Conservation (phyloP, 495 filamentous ascomycete species). For the Podospora anserina region DNA sequence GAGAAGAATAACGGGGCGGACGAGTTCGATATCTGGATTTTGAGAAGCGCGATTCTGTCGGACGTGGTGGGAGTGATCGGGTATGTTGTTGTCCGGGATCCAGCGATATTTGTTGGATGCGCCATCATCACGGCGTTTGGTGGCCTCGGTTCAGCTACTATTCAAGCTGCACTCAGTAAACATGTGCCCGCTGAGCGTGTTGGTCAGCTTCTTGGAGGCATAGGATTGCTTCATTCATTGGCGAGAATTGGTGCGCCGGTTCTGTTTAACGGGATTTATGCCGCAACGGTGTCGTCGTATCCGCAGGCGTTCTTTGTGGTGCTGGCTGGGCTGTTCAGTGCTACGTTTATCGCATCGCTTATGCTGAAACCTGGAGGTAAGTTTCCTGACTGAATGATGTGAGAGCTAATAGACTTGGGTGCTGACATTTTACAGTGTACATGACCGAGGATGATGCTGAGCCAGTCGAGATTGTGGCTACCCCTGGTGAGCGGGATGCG, state of each 20-base stretch:
- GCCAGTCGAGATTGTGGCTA: background rate
- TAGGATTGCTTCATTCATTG: conserved; percentile 78
- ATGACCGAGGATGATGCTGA: conserved; percentile 23
- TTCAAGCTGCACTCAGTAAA: conserved; percentile 82
- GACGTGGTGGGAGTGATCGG: conserved; percentile 75
- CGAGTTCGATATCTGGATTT: conserved; percentile 68
- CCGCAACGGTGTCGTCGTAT: conserved; percentile 69
- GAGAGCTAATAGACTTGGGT: background rate
- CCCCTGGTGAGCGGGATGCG: conserved; percentile 15
- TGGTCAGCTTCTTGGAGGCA: conserved; percentile 82
- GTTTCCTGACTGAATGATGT: conserved; percentile 26
- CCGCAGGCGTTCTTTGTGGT: conserved; percentile 81
- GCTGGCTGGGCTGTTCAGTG: conserved; percentile 61
- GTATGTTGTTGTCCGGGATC: conserved; percentile 60
- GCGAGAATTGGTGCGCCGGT: conserved; percentile 74
- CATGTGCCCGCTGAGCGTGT: conserved; percentile 79
- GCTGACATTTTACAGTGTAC: conserved; percentile 26
- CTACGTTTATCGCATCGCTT: conserved; percentile 62
- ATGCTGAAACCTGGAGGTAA: conserved; percentile 71
- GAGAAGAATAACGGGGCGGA: conserved; percentile 68
- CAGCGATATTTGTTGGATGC: conserved; percentile 57
- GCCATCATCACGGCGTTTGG: conserved; percentile 73
- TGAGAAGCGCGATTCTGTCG: conserved; percentile 72
- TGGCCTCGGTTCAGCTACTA: conserved; percentile 76
- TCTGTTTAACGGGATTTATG: conserved; percentile 82